Conservation (phyloP, 2,329 filamentous ascomycete genomes). For the Geosmithia putterillii region DNA sequence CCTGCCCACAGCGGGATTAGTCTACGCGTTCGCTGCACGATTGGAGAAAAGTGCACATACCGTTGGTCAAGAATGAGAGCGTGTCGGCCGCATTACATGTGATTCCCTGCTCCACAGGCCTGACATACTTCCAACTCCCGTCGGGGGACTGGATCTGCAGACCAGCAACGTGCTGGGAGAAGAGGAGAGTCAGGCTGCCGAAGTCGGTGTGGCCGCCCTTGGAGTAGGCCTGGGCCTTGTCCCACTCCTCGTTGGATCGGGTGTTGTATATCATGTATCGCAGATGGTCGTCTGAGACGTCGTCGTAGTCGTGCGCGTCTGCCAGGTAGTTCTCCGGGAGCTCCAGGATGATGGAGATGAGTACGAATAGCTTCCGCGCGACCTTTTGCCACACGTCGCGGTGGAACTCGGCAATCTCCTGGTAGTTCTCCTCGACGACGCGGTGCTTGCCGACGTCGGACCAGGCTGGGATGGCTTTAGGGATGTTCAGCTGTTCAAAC, state of each 20-base stretch:
- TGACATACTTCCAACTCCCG: not conserved
- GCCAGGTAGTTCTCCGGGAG: slow-evolving; percentile 44
- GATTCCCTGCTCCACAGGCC: not conserved
- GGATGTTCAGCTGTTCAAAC: slow-evolving; percentile 40
- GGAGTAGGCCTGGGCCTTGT: not conserved
- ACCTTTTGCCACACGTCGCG: slow-evolving; percentile 30
- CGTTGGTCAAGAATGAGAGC: not conserved
- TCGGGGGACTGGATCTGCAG: not conserved
- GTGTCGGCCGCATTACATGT: not conserved
- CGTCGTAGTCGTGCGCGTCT: slow-evolving; percentile 40
- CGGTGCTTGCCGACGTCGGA: too few species aligned
- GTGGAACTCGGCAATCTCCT: slow-evolving; percentile 42
- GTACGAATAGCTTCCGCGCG: slow-evolving; percentile 37
- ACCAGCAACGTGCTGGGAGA: not conserved
- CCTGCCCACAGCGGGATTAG: slow-evolving; percentile 29
- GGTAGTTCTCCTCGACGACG: slow-evolving; percentile 28
- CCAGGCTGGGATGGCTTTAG: slow-evolving; percentile 28
- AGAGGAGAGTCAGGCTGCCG: not conserved
- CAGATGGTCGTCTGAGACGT: slow-evolving; percentile 17
- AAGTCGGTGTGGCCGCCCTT: not conserved
- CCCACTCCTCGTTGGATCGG: not conserved
- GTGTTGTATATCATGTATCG: not conserved
- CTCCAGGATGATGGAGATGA: slow-evolving; percentile 47
- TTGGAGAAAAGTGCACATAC: slow-evolving; percentile 20
- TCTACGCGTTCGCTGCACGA: slow-evolving; percentile 34